phyloP scores from a whole-genome alignment of 2,329 filamentous ascomycete species.

The Beauveria bassiana region DNA sequence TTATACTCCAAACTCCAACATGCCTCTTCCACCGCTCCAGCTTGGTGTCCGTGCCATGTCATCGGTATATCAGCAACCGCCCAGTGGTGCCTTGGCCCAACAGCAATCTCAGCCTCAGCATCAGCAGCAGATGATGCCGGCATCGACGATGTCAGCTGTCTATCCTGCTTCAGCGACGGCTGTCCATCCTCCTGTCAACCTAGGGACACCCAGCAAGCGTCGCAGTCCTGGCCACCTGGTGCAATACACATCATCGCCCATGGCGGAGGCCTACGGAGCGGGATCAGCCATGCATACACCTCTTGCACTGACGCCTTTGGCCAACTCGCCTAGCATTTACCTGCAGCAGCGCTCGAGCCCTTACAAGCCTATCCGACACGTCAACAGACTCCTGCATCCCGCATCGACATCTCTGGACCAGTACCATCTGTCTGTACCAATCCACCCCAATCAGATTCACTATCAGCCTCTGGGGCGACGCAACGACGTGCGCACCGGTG shows the following conservation, averaged over 20 bases:
- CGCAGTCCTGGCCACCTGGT: slow-evolving; percentile 43
- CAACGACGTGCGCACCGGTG: slow-evolving; percentile 59
- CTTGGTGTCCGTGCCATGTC: slow-evolving; percentile 64
- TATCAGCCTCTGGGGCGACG: slow-evolving; percentile 70
- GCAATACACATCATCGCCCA: slow-evolving; percentile 53
- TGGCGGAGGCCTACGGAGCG: slow-evolving; percentile 54
- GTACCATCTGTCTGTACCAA: slow-evolving; percentile 52
- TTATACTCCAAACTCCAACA: slow-evolving; percentile 17
- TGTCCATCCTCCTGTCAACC: slow-evolving; percentile 24
- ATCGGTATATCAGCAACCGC: slow-evolving; percentile 59
- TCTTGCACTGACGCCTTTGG: slow-evolving; percentile 51
- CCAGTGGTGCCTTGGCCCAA: slow-evolving; percentile 31
- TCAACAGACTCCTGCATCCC: slow-evolving; percentile 85
- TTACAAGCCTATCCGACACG: slow-evolving; percentile 81
- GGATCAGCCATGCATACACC: slow-evolving; percentile 51
- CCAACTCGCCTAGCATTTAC: slow-evolving; percentile 81
- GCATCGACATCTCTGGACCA: slow-evolving; percentile 72
- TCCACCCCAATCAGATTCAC: slow-evolving; percentile 68
- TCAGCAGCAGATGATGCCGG: slow-evolving; percentile 13
- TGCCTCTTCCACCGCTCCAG: slow-evolving; percentile 57
- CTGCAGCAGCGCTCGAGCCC: slow-evolving; percentile 83
- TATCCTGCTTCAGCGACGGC: slow-evolving; percentile 12
- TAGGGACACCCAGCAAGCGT: slow-evolving; percentile 45
- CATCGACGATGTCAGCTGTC: slow-evolving; percentile 6
- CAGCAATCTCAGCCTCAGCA: slow-evolving; percentile 4